A percentile compares a stretch with the other conserved stretches of the same genome.
These are phyloP conservation scores for Penicillium longicatenatum DNA, from an alignment of 495 filamentous ascomycete species.

Conservation along the genomic window DNA sequence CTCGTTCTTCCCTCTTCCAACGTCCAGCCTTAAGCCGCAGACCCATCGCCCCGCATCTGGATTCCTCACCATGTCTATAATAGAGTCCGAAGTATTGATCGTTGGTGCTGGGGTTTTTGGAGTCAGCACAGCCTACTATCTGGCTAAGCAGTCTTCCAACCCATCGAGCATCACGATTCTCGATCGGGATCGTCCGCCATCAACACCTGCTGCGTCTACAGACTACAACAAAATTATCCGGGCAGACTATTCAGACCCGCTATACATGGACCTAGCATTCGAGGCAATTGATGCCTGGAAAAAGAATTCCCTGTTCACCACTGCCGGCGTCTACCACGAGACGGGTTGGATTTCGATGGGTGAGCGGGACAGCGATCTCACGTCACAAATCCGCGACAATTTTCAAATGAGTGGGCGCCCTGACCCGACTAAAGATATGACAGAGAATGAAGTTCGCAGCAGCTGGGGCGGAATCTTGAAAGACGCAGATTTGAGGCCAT, in stretches of 20 bases:
- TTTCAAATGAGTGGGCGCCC: conserved; percentile 26
- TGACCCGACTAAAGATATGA: conserved; percentile 25
- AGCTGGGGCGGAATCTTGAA: conserved; percentile 35
- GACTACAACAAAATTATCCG: conserved; percentile 42
- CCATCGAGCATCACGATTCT: conserved; percentile 35
- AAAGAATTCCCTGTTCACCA: conserved; percentile 24
- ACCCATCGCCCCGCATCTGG: neutral
- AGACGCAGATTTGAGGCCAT: conserved; percentile 26
- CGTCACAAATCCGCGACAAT: conserved; percentile 32
- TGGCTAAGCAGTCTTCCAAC: conserved; percentile 25
- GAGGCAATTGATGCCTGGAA: conserved; percentile 36
- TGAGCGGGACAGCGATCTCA: conserved; percentile 30
- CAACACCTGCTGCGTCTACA: conserved; percentile 27
- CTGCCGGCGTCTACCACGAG: conserved; percentile 29
- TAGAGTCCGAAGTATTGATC: conserved; percentile 36
- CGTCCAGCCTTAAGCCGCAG: neutral
- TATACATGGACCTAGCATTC: conserved; percentile 35
- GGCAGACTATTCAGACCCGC: conserved; percentile 34
- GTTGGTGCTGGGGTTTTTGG: conserved; percentile 49
- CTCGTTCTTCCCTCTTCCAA: too few relatives aligned
- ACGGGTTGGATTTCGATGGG: conserved; percentile 42
- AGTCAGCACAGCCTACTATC: conserved; percentile 45
- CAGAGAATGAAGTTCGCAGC: conserved; percentile 28
- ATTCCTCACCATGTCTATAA: conserved; percentile 2
- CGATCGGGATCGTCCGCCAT: conserved; percentile 36